Evolutionary conservation across 192 early-diverging fungal species (phyloP), one percentile per base, ranked within the genome.

Genomic region (Backusella parvicylindrica): DNA sequence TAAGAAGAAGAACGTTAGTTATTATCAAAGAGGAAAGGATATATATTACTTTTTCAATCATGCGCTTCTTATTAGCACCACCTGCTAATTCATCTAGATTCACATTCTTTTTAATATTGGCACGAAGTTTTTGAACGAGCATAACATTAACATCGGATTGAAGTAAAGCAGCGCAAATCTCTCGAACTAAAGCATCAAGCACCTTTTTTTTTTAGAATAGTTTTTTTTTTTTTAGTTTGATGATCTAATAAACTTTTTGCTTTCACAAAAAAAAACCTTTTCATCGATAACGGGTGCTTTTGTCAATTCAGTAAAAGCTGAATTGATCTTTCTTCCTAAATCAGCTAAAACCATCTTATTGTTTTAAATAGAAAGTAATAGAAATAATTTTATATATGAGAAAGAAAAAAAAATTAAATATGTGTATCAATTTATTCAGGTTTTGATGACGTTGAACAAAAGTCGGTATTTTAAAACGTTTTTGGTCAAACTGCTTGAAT

Each of bases 131-230:
- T 49, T 90, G 85, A 26, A 98, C 96, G 35, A 98, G 89, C 35
- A 84, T 84, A 50, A 96, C 94, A 80, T 97, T 97, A 74, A 98
- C 95, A 79, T 98, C 97, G 23, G 95, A 86, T 72, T 94, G 91
- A 68, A 98, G 87, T 28, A 98, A 89, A 9, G 96, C 97, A 6
- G 85, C 84, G 84, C 91, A 94, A 40, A 98, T 90, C 41, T 98
- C 97, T 70, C 91, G 91, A 32, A 98, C 75, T 50, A 96, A 82
- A 11, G 86, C 92, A 84, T 95, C 93, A 43, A 95, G 77, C 6
- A 92, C 92, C 83, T 86, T 73, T 9, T 38, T 38, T 38, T 15
- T 21, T 64, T 1, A 67, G 5, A 32, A 18, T 6, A 28, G 60
- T n/a, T 72, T 26, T 53, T 47, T 16, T 68, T 6, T 6, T 47